These are phyloP conservation scores for Hemisphaericaspora subhashii DNA, from an alignment of 1,139 yeast genomes.

Conservation along the genomic window DNA sequence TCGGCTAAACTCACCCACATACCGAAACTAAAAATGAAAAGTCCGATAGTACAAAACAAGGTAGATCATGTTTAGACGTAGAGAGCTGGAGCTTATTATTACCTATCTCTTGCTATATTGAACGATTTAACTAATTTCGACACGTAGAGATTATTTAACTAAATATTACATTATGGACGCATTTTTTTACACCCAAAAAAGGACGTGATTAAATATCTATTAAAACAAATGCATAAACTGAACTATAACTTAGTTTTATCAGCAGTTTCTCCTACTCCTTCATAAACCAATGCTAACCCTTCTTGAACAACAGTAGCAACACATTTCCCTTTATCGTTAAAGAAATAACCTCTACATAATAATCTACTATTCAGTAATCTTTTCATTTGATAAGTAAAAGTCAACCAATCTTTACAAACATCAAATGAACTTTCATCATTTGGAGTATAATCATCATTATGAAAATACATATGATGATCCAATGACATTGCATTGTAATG, in stretches of 20 bases:
- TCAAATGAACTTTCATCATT: slow-evolving; percentile 28
- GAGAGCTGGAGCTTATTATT: too few relatives aligned
- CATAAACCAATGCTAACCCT: slow-evolving; percentile 36
- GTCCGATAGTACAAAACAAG: too few relatives aligned
- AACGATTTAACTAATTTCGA: too few relatives aligned
- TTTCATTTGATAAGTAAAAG: slow-evolving; percentile 39
- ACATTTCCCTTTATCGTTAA: slow-evolving; percentile 31
- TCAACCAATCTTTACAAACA: slow-evolving; percentile 41
- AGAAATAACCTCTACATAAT: slow-evolving; percentile 40
- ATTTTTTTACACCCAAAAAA: too few relatives aligned
- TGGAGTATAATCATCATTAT: slow-evolving; percentile 25
- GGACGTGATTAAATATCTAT: too few relatives aligned
- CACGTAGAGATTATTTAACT: too few relatives aligned
- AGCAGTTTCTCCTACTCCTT: slow-evolving; percentile 30
- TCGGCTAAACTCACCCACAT: too few relatives aligned
- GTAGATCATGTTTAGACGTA: too few relatives aligned
- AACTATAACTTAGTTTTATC: slow-evolving; percentile 14
- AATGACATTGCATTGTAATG: slow-evolving; percentile 52
- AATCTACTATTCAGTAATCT: slow-evolving; percentile 37
- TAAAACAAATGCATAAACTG: too few relatives aligned
- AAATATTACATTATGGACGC: too few relatives aligned
- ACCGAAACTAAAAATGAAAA: too few relatives aligned
- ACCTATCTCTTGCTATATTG: too few relatives aligned
- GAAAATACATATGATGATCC: slow-evolving; percentile 49
- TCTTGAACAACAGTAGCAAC: slow-evolving; percentile 47